Base-by-base conservation (phyloP, 331 rosid genomes). In the Ulmus americana region DNA sequence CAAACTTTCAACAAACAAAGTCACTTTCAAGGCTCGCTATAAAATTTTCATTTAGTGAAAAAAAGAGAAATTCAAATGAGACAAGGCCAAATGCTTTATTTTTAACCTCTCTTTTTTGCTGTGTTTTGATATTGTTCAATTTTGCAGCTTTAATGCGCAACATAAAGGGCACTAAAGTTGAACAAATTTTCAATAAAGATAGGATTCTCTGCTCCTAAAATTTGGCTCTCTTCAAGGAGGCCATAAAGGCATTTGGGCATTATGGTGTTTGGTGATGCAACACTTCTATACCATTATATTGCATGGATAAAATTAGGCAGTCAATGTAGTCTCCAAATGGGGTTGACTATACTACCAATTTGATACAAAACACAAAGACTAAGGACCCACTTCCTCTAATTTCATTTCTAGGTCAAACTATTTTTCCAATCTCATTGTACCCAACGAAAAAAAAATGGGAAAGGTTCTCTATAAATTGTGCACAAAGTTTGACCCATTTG, bases 371-470 rank as follows among this genome's bases (percentile, higher is more conserved):
- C 52, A 71, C 75, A 81, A 70, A 52, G 62, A 53, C 1, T 69
- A 45, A 50, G 80, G 66, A 68, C 79, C 83, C 83, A 72, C 71
- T 12, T 70, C 20, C 0, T 59, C 61, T 45, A 74, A 56, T 67
- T 71, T 77, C 41, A 74, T 57, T 68, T 68, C 16, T 73, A 72
- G 70, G 88, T 87, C 88, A 82, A 80, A 77, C 83, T 65, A 38
- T 61, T 35, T 49, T 64, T 76, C 73, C 71, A 74, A 18, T 63
- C 58, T 65, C 61, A 51, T 63, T 48, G 49, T 39, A 39, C 72
- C 56, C 44, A 28, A 28, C n/a, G n/a, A 28, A 28, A 28, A 28
- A 28, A 28, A 28, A 28, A 44, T 6, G 72, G 55, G 55, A 70
- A 28, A 70, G 68, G 71, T 63, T 62, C 49, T 69, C 70, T 70